phyloP scores from a whole-genome alignment of 306 rosid species.

The Malus sieversii region DNA sequence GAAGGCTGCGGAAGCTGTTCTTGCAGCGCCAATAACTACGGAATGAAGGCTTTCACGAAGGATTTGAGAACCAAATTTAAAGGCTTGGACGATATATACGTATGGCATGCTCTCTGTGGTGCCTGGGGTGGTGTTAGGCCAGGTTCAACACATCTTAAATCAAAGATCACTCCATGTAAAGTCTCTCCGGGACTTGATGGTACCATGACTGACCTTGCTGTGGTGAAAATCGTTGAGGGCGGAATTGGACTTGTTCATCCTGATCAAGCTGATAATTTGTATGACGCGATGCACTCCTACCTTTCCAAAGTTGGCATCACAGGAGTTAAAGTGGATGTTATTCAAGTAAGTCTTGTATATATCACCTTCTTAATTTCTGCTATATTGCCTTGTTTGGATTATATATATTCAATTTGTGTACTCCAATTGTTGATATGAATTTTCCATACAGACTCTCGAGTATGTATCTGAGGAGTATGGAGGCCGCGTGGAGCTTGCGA shows the following conservation, averaged over 20 bases:
- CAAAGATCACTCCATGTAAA: constrained; percentile 49
- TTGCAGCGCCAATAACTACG: constrained; percentile 18
- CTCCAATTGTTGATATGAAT: not conserved
- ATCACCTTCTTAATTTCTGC: not conserved
- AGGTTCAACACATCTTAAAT: constrained; percentile 47
- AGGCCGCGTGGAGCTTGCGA: constrained; percentile 81
- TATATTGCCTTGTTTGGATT: not conserved
- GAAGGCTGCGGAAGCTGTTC: constrained; percentile 17
- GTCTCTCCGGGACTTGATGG: constrained; percentile 68
- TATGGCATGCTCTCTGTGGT: constrained; percentile 88
- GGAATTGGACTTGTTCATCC: constrained; percentile 85
- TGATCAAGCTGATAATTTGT: constrained; percentile 53
- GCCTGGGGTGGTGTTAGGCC: constrained; percentile 97
- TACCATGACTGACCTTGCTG: constrained; percentile 75
- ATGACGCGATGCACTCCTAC: constrained; percentile 76
- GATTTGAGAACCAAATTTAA: constrained; percentile 64
- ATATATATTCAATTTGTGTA: not conserved
- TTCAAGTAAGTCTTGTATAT: constrained; percentile 45
- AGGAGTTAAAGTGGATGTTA: constrained; percentile 81
- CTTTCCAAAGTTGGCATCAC: constrained; percentile 64
- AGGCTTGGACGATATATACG: constrained; percentile 69
- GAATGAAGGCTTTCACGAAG: constrained; percentile 68
- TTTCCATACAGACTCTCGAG: constrained; percentile 47
- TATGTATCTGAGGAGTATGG: constrained; percentile 61
- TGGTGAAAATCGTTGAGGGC: constrained; percentile 52